A percentile compares a stretch with the other conserved stretches of the same genome.
Conservation (phyloP, 208 protist genomes). For the Acanthamoeba comandoni region DNA sequence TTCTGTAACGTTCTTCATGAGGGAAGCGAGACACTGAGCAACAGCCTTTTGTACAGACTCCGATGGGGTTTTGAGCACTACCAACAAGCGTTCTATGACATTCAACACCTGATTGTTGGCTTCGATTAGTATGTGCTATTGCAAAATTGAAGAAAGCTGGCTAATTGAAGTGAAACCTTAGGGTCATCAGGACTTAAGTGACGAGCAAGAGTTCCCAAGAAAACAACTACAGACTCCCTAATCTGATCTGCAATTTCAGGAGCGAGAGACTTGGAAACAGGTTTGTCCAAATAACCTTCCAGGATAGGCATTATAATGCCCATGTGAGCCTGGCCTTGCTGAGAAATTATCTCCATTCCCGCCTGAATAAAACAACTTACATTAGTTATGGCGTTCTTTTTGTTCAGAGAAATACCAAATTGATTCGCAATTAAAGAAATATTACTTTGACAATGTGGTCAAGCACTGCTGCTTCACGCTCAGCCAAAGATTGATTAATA, state of each 20-base stretch:
- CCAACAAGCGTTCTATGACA: conserved; percentile 84
- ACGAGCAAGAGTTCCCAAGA: conserved; percentile 85
- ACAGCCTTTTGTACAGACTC: conserved; percentile 89
- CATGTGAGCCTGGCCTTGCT: conserved; percentile 58
- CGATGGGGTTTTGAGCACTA: conserved; percentile 88
- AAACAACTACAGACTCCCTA: conserved; percentile 83
- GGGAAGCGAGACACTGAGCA: conserved; percentile 85
- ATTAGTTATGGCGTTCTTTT: neutral
- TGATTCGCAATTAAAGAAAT: neutral
- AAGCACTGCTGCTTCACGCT: conserved; percentile 5
- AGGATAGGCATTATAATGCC: conserved; percentile 25
- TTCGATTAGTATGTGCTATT: neutral
- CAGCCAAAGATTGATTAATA: conserved; percentile 20
- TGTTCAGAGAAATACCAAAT: neutral
- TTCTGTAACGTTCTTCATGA: conserved; percentile 78
- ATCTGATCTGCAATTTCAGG: conserved; percentile 71
- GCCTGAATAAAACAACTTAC: neutral
- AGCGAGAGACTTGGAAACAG: neutral
- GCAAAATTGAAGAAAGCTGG: conserved; percentile 18
- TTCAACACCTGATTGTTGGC: conserved; percentile 68
- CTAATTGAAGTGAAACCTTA: conserved; percentile 78
- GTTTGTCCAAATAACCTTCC: conserved; percentile 49
- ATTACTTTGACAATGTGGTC: conserved; percentile 59
- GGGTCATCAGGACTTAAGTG: conserved; percentile 83
- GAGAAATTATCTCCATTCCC: conserved; percentile 61